phyloP scores from a whole-genome alignment of 495 filamentous ascomycete genomes.

The Lepidopterella palustris region DNA sequence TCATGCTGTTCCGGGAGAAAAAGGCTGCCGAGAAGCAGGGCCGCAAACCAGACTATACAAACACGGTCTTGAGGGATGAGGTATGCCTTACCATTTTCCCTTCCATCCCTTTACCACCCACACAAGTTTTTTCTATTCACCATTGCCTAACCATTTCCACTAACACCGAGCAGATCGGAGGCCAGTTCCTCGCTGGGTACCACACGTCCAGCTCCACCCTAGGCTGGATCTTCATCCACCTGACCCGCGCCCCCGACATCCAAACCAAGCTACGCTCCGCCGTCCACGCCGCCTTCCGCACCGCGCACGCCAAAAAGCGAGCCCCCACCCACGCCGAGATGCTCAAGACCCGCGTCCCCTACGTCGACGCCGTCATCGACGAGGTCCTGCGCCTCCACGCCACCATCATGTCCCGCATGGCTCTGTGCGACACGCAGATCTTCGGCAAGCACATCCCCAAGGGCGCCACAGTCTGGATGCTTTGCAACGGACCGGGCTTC shows the following conservation, averaged over 20 bases:
- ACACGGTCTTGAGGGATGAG: neutral
- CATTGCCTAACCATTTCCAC: neutral
- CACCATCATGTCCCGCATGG: neutral
- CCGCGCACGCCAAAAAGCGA: neutral
- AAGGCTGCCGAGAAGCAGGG: neutral
- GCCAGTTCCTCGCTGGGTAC: neutral
- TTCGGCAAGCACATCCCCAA: conserved; percentile 1
- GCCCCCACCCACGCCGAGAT: too few relatives aligned
- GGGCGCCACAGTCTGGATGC: neutral
- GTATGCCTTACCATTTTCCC: neutral
- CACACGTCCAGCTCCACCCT: neutral
- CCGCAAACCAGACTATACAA: neutral
- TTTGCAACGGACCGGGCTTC: neutral
- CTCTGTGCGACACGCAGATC: neutral
- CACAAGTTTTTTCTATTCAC: too few relatives aligned
- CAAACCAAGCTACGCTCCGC: neutral
- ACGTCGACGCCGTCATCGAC: conserved; percentile 23
- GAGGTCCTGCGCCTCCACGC: conserved; percentile 1
- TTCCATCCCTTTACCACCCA: neutral
- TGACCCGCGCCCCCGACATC: neutral
- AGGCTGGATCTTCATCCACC: neutral
- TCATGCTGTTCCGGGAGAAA: neutral
- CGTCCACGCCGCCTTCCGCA: neutral
- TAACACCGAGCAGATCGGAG: neutral
- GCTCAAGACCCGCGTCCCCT: too few relatives aligned